A percentile compares a stretch with the other conserved stretches of the same genome.
These are phyloP conservation scores for Fusarium illudens DNA, from an alignment of 2,329 filamentous ascomycete species.

Conservation along the genomic window DNA sequence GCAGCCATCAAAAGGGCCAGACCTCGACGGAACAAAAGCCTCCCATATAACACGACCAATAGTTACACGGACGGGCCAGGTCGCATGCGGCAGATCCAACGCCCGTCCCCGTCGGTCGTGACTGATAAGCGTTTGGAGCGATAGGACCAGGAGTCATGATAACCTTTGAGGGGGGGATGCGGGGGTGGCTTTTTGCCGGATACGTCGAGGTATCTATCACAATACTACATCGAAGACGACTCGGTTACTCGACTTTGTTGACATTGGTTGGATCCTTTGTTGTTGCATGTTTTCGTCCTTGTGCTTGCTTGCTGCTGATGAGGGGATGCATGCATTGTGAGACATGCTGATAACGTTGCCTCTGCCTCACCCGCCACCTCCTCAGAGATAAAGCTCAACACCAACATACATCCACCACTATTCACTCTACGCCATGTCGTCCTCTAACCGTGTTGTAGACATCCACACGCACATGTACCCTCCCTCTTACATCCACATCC, in stretches of 20 bases:
- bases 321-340: background rate
- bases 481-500: constrained; percentile 68
- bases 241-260: too few relatives aligned
- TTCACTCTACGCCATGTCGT: constrained; percentile 44
- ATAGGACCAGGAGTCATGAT: background rate
- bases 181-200: background rate
- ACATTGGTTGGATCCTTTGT: background rate
- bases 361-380: background rate
- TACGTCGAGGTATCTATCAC: background rate
- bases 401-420: background rate
- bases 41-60: background rate
- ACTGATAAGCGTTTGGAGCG: background rate
- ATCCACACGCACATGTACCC: constrained; percentile 77
- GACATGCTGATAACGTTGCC: background rate
- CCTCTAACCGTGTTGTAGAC: constrained; percentile 62
- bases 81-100: background rate
- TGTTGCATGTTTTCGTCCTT: background rate
- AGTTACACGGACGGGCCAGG: background rate
- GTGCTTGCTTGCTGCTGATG: background rate
- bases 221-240: background rate
- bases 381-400: background rate
- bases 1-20: background rate
- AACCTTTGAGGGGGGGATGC: background rate
- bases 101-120: background rate
- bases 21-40: background rate